Evolutionary conservation across 1,139 yeast genomes (phyloP).

Genomic region (Candida glucosophila): DNA sequence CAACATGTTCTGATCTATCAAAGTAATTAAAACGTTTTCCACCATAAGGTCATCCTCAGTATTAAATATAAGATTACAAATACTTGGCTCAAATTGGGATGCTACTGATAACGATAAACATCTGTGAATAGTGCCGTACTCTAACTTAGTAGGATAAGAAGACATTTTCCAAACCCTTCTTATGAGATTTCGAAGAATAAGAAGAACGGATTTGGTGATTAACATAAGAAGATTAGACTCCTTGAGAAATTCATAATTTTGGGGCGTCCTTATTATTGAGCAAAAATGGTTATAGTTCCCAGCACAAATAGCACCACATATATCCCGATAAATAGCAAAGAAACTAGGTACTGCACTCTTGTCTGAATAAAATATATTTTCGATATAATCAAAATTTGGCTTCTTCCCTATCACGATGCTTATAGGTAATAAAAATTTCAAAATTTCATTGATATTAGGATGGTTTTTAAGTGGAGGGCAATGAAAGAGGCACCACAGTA

Average conservation of each 20-base stretch:
- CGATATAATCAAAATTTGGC: constrained; percentile 27
- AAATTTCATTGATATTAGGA: constrained; percentile 27
- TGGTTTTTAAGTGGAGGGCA: constrained; percentile 23
- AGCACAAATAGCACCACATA: constrained; percentile 22
- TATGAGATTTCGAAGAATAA: constrained; percentile 40
- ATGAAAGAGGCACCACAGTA: constrained; percentile 51
- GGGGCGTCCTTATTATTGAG: constrained; percentile 17
- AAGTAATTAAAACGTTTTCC: constrained; percentile 41
- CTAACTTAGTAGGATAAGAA: constrained; percentile 19
- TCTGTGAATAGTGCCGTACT: constrained; percentile 18
- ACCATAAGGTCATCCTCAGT: constrained; percentile 21
- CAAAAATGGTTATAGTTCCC: constrained; percentile 36
- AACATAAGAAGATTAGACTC: constrained; percentile 23
- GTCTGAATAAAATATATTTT: constrained; percentile 9
- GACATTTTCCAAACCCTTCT: constrained; percentile 23
- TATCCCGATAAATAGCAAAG: constrained; percentile 23
- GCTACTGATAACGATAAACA: constrained; percentile 10
- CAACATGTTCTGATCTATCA: constrained; percentile 45
- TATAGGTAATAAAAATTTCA: constrained; percentile 49
- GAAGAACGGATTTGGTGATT: constrained; percentile 24
- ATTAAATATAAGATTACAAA: constrained; percentile 4
- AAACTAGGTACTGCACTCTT: constrained; percentile 15
- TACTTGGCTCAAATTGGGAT: constrained; percentile 1
- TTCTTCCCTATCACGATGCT: constrained; percentile 45
- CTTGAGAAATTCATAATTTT: constrained; percentile 22